phyloP scores from a whole-genome alignment of 164 flowering plant species.

The Santalum album region DNA sequence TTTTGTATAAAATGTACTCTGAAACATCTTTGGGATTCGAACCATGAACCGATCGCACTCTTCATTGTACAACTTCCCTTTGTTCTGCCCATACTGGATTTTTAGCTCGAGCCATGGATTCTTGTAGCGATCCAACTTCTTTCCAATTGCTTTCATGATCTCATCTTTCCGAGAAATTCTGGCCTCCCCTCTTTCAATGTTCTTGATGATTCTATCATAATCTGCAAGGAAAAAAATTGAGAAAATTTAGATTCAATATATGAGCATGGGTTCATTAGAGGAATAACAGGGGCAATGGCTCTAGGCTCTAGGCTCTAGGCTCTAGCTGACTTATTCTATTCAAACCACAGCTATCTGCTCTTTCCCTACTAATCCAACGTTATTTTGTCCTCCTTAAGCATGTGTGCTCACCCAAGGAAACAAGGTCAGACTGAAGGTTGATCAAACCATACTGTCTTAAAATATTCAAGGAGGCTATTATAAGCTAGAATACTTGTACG shows the following conservation, averaged over 20 bases:
- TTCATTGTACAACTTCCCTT: conserved; percentile 97
- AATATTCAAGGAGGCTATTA: no score
- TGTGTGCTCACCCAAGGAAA: no score
- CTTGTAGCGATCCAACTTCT: conserved; percentile 98
- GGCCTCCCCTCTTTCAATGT: conserved; percentile 97
- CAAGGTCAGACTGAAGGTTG: no score
- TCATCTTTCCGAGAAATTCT: conserved; percentile 94
- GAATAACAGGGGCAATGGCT: no score
- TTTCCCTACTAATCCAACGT: no score
- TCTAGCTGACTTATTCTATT: no score
- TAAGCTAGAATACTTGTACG: no score
- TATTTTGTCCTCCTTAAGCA: no score
- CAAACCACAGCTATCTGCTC: no score
- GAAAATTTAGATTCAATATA: not conserved
- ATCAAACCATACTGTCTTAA: no score
- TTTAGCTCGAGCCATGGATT: conserved; percentile 98
- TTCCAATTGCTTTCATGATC: conserved; percentile 97
- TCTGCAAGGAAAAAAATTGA: conserved; percentile 29
- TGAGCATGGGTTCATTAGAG: not conserved
- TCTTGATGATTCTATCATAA: conserved; percentile 91
- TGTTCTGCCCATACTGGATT: conserved; percentile 99
- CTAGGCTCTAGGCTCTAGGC: no score
- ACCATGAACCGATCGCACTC: conserved; percentile 99
- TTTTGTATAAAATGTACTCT: no score
- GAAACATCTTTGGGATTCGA: not conserved